Conservation (phyloP, 1,284 basidiomycete species). For the Lentinula novae-zelandiae region DNA sequence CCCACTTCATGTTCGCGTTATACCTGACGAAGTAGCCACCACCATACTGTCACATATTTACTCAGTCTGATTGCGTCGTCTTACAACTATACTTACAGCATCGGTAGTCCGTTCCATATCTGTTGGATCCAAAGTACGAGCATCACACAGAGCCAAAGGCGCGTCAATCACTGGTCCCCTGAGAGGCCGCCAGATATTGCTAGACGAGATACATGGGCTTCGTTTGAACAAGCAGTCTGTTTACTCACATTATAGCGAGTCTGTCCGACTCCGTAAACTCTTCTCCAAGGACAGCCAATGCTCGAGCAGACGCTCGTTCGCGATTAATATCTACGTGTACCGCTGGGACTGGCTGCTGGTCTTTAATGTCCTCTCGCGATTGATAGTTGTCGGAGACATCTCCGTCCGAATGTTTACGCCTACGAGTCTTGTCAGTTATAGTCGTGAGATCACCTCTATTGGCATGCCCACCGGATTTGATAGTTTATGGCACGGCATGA, state of each 20-base stretch:
- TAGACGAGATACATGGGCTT: not conserved
- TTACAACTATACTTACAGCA: not conserved
- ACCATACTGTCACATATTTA: conserved; percentile 3
- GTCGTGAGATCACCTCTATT: not conserved
- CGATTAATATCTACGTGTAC: conserved; percentile 15
- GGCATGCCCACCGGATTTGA: conserved; percentile 11
- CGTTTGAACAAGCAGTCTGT: not conserved
- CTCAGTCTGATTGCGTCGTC: not conserved
- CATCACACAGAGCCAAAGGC: conserved; percentile 13
- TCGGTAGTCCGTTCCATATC: conserved; percentile 14
- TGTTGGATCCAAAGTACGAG: conserved; percentile 8
- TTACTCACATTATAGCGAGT: conserved; percentile 10
- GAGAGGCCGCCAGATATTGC: conserved; percentile 14
- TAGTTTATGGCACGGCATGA: conserved; percentile 7
- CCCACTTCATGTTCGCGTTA: conserved; percentile 13
- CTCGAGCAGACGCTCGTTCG: conserved; percentile 9
- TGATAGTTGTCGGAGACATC: not conserved
- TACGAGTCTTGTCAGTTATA: not conserved
- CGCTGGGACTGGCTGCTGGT: conserved; percentile 12
- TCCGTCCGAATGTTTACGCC: not conserved
- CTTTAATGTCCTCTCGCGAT: not conserved
- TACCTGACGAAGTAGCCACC: conserved; percentile 14
- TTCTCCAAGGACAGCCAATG: conserved; percentile 3
- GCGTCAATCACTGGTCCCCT: conserved; percentile 14
- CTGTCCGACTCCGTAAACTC: conserved; percentile 4